Base-by-base conservation (phyloP, 768 basidiomycete genomes). In the Mycena venus region DNA sequence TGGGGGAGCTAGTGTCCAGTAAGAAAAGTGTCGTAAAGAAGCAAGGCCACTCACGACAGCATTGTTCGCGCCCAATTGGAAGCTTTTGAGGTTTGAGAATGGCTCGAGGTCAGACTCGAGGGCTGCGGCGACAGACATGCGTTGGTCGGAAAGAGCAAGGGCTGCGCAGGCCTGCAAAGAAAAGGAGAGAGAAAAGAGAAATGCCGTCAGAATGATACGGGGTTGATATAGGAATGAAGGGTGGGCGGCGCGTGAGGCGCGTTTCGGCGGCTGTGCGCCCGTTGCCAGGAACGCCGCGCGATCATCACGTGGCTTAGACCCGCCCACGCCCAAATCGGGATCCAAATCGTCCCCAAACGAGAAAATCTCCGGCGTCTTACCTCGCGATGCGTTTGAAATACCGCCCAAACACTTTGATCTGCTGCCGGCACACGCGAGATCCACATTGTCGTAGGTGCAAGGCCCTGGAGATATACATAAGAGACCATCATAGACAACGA, bases 101-200 rank as follows among this genome's bases (percentile, higher is more conserved):
- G 92, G 91, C 78, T 92, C 89, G 44, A 93, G 85, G 78, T 93
- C 92, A 66, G 82, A 82, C 80, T 93, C 91, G 59, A 92, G 88
- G 38, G 91, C 93, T 53, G 91, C 86, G 17, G 88, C 82, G 44
- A 89, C 84, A 32, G 87, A 84, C 77, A 92, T 84, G 75, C 85
- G 81, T 62, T 86, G 83, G 47, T 84, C 83, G 44, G 89, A 86
- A 70, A 91, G 85, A 40, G 87, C 84, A 69, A 93, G 90, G 56
- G 89, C 89, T 69, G 85, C 83, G 64, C 85, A 84, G 38, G 92
- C 93, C 92, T 93, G 82, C 10, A 51, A 31, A 61, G 49, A 51
- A 23, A 68, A 29, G 23, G 23, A 21, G 61, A 27, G 17, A 63
- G 29, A 63, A n/a, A 32, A 29, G 32, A 53, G 36, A 10, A 9